phyloP scores from a whole-genome alignment of 2,329 filamentous ascomycete species.

The Beauveria rudraprayagi region DNA sequence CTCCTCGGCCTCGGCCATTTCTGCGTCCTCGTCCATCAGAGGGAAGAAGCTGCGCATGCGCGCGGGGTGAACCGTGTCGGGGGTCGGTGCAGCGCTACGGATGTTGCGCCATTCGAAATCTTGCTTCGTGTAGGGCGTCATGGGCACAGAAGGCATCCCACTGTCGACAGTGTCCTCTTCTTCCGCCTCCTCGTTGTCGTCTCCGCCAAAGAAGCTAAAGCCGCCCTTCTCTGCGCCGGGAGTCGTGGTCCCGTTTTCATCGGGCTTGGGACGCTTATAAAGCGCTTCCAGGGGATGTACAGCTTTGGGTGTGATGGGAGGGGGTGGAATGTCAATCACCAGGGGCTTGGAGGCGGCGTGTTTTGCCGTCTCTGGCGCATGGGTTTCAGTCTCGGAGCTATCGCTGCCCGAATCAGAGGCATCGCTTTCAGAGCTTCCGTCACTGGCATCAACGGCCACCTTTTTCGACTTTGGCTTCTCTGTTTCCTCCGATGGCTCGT shows the following conservation, averaged over 20 bases:
- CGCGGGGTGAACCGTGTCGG: conserved; percentile 76
- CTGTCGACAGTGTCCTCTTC: conserved; percentile 10
- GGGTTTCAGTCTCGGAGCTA: conserved; percentile 16
- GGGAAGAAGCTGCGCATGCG: conserved; percentile 51
- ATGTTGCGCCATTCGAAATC: conserved; percentile 68
- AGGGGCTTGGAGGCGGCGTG: conserved; percentile 39
- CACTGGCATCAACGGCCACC: conserved; percentile 17
- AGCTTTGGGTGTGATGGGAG: conserved; percentile 39
- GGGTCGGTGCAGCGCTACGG: conserved; percentile 89
- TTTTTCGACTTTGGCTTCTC: conserved; percentile 14
- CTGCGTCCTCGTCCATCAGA: conserved; percentile 35
- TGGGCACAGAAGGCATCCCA: conserved; percentile 41
- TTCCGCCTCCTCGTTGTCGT: conserved; percentile 38
- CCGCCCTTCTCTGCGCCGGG: conserved; percentile 35
- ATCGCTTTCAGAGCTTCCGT: conserved; percentile 14
- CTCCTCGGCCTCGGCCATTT: conserved; percentile 20
- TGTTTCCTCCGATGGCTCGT: conserved; percentile 14
- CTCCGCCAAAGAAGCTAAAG: conserved; percentile 71
- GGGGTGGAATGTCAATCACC: conserved; percentile 46
- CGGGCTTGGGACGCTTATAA: conserved; percentile 64
- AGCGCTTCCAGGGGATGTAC: conserved; percentile 86
- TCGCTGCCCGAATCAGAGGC: conserved; percentile 16
- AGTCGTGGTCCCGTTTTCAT: conserved; percentile 26
- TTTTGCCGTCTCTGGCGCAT: conserved; percentile 20
- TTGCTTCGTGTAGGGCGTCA: conserved; percentile 75